Conservation (phyloP, 495 filamentous ascomycete species). For the Neurospora tetrasperma region DNA sequence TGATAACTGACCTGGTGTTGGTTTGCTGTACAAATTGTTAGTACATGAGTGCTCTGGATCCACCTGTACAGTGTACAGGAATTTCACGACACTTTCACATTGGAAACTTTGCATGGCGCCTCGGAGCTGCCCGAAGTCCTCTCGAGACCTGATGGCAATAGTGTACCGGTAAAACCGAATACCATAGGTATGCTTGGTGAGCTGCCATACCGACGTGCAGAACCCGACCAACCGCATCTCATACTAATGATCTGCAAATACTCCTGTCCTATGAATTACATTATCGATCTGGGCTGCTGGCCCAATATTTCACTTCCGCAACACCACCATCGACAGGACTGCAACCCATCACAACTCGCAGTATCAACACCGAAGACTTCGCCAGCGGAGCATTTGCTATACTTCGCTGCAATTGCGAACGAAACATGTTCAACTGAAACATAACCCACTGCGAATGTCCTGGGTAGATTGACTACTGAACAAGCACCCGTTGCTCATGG, state of each 20-base stretch:
- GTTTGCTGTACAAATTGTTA: background rate
- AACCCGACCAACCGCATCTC: background rate
- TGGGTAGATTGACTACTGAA: background rate
- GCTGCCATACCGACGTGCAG: background rate
- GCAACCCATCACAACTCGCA: background rate
- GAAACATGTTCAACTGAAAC: background rate
- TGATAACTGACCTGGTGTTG: background rate
- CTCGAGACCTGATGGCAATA: no score
- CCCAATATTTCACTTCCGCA: background rate
- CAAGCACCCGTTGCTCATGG: background rate
- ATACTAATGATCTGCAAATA: background rate
- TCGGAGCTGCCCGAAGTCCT: no score
- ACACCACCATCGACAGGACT: background rate
- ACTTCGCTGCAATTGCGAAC: background rate
- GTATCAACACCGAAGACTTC: background rate
- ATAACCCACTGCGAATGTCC: background rate
- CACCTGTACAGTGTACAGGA: background rate
- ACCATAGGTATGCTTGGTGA: background rate
- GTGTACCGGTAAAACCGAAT: no score
- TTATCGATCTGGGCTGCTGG: background rate
- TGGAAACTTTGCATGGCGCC: background rate
- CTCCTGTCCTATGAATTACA: background rate
- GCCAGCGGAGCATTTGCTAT: background rate
- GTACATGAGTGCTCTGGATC: background rate
- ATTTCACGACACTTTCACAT: background rate